Evolutionary conservation across 345 rosid species (phyloP).

Genomic region (Gynandropsis gynandra): DNA sequence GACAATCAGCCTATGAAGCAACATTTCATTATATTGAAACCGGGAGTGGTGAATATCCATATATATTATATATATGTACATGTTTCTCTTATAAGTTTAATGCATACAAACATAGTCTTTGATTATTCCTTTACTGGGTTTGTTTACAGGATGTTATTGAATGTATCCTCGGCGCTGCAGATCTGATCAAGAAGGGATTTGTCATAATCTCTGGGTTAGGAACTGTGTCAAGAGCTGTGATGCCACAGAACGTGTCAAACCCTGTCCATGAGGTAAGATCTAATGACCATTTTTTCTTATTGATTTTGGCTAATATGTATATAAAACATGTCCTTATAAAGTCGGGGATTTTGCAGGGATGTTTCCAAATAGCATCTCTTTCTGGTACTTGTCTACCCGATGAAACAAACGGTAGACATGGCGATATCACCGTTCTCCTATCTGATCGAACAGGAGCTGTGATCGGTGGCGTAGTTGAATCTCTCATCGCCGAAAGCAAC

Average conservation of each 20-base stretch:
- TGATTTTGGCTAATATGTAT: no score
- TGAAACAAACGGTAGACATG: not conserved
- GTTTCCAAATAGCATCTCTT: not conserved
- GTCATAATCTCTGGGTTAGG: slow-evolving; percentile 6
- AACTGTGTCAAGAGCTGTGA: not conserved
- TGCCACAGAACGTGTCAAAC: no score
- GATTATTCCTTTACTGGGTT: no score
- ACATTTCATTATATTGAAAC: no score
- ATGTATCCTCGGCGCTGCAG: not conserved
- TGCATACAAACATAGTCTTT: no score
- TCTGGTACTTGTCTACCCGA: not conserved
- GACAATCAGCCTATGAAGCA: no score
- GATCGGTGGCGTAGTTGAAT: not conserved
- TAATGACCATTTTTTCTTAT: no score
- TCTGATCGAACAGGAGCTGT: slow-evolving; percentile 7
- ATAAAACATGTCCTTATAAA: no score
- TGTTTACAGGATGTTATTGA: not conserved
- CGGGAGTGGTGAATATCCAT: no score
- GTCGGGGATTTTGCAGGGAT: not conserved
- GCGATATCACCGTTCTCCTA: not conserved
- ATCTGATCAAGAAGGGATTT: not conserved
- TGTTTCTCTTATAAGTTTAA: no score
- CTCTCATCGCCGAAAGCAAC: not conserved
- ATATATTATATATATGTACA: no score
- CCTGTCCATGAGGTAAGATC: no score